Evolutionary conservation across 2,329 filamentous ascomycete species (phyloP).

Genomic region (Stemphylium lycopersici): DNA sequence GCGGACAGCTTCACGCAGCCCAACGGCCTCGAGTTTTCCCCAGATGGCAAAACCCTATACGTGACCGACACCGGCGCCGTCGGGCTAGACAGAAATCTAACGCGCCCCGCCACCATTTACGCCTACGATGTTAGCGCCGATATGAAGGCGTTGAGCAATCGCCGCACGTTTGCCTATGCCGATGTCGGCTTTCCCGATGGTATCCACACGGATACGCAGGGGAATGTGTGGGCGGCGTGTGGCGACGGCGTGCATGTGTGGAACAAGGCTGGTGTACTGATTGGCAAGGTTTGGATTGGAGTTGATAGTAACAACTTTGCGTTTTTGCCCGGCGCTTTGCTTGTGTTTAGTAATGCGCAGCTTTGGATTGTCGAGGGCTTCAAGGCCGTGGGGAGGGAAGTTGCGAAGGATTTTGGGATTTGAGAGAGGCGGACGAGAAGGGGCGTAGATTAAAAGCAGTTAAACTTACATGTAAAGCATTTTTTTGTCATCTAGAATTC

Average conservation of each 20-base stretch:
- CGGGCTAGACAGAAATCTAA: conserved; percentile 40
- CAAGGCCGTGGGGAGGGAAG: conserved; percentile 43
- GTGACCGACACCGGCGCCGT: conserved; percentile 57
- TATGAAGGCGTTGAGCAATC: conserved; percentile 43
- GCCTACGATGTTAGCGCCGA: conserved; percentile 51
- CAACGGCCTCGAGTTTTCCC: conserved; percentile 55
- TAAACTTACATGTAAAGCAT: too few species aligned
- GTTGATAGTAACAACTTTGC: conserved; percentile 47
- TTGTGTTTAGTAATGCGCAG: conserved; percentile 46
- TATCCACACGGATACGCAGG: conserved; percentile 59
- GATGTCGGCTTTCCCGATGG: conserved; percentile 65
- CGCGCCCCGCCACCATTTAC: conserved; percentile 52
- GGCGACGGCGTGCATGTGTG: conserved; percentile 63
- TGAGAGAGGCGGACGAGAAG: not conserved
- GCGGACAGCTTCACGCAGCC: conserved; percentile 52
- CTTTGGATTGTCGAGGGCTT: conserved; percentile 47
- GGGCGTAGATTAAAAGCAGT: too few species aligned
- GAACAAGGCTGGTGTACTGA: conserved; percentile 55
- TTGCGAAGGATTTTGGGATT: conserved; percentile 44
- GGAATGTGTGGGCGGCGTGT: conserved; percentile 63
- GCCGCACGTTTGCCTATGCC: conserved; percentile 62
- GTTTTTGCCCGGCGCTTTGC: conserved; percentile 41
- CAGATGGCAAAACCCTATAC: conserved; percentile 53
- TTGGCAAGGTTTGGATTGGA: conserved; percentile 64
- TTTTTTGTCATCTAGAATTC: too few species aligned